A percentile compares a stretch with the other conserved stretches of the same genome.
These are phyloP conservation scores for Physcia stellaris DNA, from an alignment of 495 filamentous ascomycete genomes.

Conservation along the genomic window DNA sequence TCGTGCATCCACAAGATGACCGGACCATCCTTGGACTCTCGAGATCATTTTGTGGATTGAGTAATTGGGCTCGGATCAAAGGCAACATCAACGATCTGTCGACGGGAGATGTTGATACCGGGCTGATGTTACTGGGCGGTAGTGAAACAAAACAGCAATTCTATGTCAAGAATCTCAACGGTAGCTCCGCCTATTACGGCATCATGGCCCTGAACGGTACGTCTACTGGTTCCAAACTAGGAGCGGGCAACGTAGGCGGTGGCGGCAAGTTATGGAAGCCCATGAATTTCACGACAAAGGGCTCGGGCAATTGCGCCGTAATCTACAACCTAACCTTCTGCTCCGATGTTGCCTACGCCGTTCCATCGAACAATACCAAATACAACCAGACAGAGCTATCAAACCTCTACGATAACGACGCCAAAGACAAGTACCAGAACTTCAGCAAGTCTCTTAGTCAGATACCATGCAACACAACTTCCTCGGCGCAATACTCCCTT, in stretches of 20 bases:
- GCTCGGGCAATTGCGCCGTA: slow-evolving; percentile 78
- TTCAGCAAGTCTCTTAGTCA: slow-evolving; percentile 75
- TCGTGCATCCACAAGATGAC: slow-evolving; percentile 54
- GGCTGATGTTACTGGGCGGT: slow-evolving; percentile 53
- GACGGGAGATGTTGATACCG: slow-evolving; percentile 34
- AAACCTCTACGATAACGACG: slow-evolving; percentile 55
- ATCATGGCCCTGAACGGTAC: slow-evolving; percentile 53
- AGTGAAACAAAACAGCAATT: slow-evolving; percentile 72
- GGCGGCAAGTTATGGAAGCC: slow-evolving; percentile 59
- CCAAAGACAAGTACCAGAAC: slow-evolving; percentile 46
- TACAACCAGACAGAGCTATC: slow-evolving; percentile 34
- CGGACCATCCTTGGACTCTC: slow-evolving; percentile 49
- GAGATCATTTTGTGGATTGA: slow-evolving; percentile 61
- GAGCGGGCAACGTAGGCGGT: slow-evolving; percentile 43
- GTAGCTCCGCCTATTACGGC: slow-evolving; percentile 52
- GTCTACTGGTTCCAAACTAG: slow-evolving; percentile 32
- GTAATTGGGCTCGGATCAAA: slow-evolving; percentile 45
- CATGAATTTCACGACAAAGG: slow-evolving; percentile 61
- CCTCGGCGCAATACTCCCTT: slow-evolving; percentile 64
- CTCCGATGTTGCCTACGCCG: slow-evolving; percentile 74
- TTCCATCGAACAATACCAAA: slow-evolving; percentile 55
- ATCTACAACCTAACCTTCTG: slow-evolving; percentile 78
- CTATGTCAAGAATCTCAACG: slow-evolving; percentile 59
- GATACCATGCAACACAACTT: slow-evolving; percentile 65
- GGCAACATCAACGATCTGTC: slow-evolving; percentile 27